Percentiles rank a stretch among this genome's conserved stretches.
Conservation (phyloP, 495 filamentous ascomycete species). For the Cudoniella acicularis region DNA sequence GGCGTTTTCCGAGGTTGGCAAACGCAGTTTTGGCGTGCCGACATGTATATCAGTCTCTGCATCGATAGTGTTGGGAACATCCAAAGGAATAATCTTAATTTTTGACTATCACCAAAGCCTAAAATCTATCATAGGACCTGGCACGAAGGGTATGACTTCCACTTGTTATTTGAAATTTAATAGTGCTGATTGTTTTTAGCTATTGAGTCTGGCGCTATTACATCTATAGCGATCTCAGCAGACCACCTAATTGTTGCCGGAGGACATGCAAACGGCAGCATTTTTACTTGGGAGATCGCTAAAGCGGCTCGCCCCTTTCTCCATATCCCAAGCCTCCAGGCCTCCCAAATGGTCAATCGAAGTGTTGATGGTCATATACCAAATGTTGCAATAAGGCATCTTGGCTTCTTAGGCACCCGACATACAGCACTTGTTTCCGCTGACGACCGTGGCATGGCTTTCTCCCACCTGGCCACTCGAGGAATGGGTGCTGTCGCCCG, state of each 20-base stretch:
- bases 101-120: constrained; percentile 97
- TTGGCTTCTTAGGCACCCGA: constrained; percentile 92
- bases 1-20: constrained; percentile 91
- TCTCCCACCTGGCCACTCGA: constrained; percentile 90
- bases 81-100: constrained; percentile 87
- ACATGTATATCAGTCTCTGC: constrained; percentile 90
- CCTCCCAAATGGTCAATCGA: constrained; percentile 58
- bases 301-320: constrained; percentile 81
- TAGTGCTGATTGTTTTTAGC: constrained; percentile 48
- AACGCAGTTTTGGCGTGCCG: constrained; percentile 85
- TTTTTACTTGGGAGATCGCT: constrained; percentile 95
- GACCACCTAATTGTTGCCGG: constrained; percentile 89
- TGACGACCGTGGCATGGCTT: constrained; percentile 94
- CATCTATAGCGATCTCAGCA: constrained; percentile 83
- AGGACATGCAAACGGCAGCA: constrained; percentile 84
- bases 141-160: constrained; percentile 72
- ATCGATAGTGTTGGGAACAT: constrained; percentile 85
- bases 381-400: constrained; percentile 72
- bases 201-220: constrained; percentile 84
- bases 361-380: constrained; percentile 77
- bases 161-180: not conserved
- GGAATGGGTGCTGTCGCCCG: constrained; percentile 83
- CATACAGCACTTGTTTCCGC: constrained; percentile 98
- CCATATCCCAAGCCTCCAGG: constrained; percentile 73
- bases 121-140: constrained; percentile 88